Percentiles rank a stretch among this genome's conserved stretches.
Conservation (phyloP, 176 grass and related monocot genomes). For the Alopecurus myosuroides region DNA sequence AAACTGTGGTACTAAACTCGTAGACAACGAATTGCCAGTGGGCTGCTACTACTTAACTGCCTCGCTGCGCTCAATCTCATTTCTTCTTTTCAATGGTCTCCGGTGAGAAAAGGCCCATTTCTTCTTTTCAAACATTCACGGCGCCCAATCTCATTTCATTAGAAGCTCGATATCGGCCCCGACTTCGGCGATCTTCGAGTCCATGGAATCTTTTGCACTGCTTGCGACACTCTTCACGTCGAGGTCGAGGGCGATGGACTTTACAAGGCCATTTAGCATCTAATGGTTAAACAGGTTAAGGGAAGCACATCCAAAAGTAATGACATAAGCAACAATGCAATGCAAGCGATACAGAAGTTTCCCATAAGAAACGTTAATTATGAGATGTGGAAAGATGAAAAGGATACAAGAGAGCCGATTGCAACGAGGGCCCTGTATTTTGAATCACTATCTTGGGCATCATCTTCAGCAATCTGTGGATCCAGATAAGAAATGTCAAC, state of each 20-base stretch:
- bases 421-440: conserved; percentile 83
- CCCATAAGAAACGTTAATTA: not conserved
- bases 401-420: conserved; percentile 95
- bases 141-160: conserved; percentile 38
- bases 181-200: conserved; percentile 73
- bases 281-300: conserved; percentile 48
- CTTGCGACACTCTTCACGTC: conserved; percentile 69
- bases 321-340: not conserved
- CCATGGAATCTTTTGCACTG: conserved; percentile 61
- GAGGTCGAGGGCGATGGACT: conserved; percentile 87
- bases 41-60: not conserved
- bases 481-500: conserved; percentile 36
- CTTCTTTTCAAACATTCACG: not conserved
- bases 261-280: conserved; percentile 86
- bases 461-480: conserved; percentile 84
- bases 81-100: not conserved
- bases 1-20: not conserved
- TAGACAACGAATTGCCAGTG: not conserved
- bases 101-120: not conserved
- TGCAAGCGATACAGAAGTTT: not conserved
- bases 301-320: conserved; percentile 6
- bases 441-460: conserved; percentile 66
- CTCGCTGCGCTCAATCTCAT: not conserved
- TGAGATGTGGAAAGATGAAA: conserved; percentile 14
- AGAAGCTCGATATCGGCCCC: conserved; percentile 74